A percentile compares a stretch with the other conserved stretches of the same genome.
phyloP scores from a whole-genome alignment of 1,139 yeast species.

The Yamadazyma jaroonii region DNA sequence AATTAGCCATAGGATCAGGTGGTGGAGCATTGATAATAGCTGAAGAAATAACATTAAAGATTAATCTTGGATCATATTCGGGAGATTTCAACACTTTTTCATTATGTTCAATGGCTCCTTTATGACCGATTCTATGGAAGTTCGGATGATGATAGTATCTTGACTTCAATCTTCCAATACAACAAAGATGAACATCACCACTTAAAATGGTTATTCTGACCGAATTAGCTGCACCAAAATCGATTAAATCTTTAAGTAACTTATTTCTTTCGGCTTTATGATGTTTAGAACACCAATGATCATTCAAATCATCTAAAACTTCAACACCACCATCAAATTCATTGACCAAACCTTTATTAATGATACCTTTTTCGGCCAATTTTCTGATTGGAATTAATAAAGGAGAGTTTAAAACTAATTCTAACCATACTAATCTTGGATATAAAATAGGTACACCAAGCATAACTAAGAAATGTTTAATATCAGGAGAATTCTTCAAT shows the following conservation, averaged over 20 bases:
- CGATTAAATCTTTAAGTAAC: slow-evolving; percentile 54
- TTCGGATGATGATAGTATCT: slow-evolving; percentile 49
- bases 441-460: slow-evolving; percentile 94
- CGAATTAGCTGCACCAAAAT: slow-evolving; percentile 60
- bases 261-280: slow-evolving; percentile 78
- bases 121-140: slow-evolving; percentile 22
- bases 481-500: slow-evolving; percentile 42
- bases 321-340: slow-evolving; percentile 92
- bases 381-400: slow-evolving; percentile 62
- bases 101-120: slow-evolving; percentile 34
- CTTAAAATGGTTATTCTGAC: slow-evolving; percentile 79
- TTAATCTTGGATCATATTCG: slow-evolving; percentile 68
- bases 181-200: slow-evolving; percentile 92
- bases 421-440: slow-evolving; percentile 90
- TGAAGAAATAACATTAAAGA: slow-evolving; percentile 80
- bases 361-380: slow-evolving; percentile 66
- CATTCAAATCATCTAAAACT: slow-evolving; percentile 86
- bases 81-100: slow-evolving; percentile 46
- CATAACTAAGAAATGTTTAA: slow-evolving; percentile 77
- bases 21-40: slow-evolving; percentile 95
- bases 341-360: slow-evolving; percentile 71
- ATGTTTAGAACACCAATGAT: slow-evolving; percentile 91
- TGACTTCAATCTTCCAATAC: slow-evolving; percentile 74
- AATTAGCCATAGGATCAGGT: slow-evolving; percentile 76
- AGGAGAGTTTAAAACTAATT: slow-evolving; percentile 62